Base-by-base conservation (phyloP, 352 stramenopile genomes). In the Plasmopara muralis region DNA sequence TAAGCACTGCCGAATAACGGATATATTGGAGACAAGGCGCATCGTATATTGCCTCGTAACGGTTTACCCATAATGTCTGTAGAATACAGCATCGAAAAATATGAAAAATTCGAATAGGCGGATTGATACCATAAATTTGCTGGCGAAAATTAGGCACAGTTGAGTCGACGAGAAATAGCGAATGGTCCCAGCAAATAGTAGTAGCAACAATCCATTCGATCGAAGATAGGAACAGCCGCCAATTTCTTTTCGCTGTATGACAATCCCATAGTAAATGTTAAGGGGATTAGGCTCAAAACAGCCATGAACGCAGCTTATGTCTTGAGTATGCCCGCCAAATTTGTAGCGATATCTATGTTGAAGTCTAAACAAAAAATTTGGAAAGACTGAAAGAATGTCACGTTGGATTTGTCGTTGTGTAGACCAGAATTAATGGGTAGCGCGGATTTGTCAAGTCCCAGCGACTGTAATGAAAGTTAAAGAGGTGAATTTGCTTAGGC, bases 31-130 rank as follows among this genome's bases (percentile, higher is more conserved):
- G 38, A n/a, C 38, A 38, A 20, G 50, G 35, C n/a, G 31, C 2
- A 8, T 51, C 33, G 16, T 48, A 58, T 1, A 58, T 42, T 33
- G 51, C 51, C 30, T 47, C 39, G 39, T 53, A 49, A 5, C 53
- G 53, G 25, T 59, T 49, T 9, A 59, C 43, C 29, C 44, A 59
- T 35, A 59, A 39, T 12, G 29, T 53, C 1, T 44, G 44, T n/a
- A 59, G 18, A 6, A 53, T 20, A 34, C 33, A 46, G 16, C 38
- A 47, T 5, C 45, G 39, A 34, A 57, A 13, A 46, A 51, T 35
- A 9, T 51, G 50, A 43, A 57, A 51, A 9, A 57, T 31, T 14
- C 31, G 13, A 39, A 40, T 14, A 9, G 34, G 42, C 5, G 34
- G 4, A 3, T 0, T 37, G 10, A 10, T 37, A 12, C 31, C 31